Evolutionary conservation across 768 basidiomycete species (phyloP).

Genomic region (Panaeolus papilionaceus): DNA sequence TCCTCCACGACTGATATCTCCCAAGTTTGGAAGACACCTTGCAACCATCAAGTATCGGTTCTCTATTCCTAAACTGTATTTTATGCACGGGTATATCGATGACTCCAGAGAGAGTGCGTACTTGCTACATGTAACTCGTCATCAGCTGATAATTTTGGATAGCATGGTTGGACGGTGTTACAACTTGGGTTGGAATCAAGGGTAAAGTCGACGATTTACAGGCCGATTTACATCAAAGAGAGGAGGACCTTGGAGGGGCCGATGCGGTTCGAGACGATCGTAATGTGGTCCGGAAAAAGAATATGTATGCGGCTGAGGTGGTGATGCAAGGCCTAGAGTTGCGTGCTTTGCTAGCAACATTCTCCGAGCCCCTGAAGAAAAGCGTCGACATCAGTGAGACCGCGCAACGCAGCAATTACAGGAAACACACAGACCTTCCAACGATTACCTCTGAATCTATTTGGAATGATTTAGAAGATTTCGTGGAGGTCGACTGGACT

Average conservation of each 20-base stretch:
- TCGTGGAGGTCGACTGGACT: constrained; percentile 77
- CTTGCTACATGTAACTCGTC: background rate
- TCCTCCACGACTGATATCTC: constrained; percentile 71
- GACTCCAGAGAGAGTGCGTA: constrained; percentile 65
- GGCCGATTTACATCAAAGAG: constrained; percentile 92
- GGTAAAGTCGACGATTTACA: constrained; percentile 81
- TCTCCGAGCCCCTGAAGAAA: constrained; percentile 74
- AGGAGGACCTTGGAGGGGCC: constrained; percentile 73
- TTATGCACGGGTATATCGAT: constrained; percentile 89
- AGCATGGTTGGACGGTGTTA: constrained; percentile 83
- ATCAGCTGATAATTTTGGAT: constrained; percentile 18
- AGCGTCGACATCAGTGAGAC: constrained; percentile 54
- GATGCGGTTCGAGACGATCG: constrained; percentile 63
- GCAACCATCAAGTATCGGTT: constrained; percentile 94
- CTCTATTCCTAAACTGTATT: constrained; percentile 74
- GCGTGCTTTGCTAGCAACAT: constrained; percentile 79
- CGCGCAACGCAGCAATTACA: constrained; percentile 54
- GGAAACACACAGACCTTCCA: constrained; percentile 52
- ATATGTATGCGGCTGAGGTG: constrained; percentile 89
- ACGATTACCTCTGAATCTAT: constrained; percentile 48
- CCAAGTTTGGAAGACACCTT: constrained; percentile 87
- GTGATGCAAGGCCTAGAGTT: constrained; percentile 78
- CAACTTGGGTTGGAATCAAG: constrained; percentile 86
- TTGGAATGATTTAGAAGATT: constrained; percentile 87
- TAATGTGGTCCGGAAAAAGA: constrained; percentile 73